A percentile compares a stretch with the other conserved stretches of the same genome.
phyloP scores from a whole-genome alignment of 257 asterid genomes.

The Forsythia viridissima region DNA sequence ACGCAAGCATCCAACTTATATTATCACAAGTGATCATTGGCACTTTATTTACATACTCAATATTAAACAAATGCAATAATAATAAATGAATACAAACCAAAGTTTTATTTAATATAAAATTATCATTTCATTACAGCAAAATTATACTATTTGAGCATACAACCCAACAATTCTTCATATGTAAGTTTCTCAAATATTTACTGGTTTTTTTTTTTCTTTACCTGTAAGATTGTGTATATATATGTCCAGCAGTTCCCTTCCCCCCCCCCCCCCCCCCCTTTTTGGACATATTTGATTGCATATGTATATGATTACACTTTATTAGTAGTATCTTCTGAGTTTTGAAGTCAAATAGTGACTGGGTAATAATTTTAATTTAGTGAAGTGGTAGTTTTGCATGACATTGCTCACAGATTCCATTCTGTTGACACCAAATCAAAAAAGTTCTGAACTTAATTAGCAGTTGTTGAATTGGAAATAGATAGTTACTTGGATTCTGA shows the following conservation, averaged over 20 bases:
- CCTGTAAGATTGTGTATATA: not conserved
- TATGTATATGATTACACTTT: not conserved
- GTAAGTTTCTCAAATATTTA: too few relatives aligned
- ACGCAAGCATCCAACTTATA: too few relatives aligned
- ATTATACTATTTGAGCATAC: too few relatives aligned
- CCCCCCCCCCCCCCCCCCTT: not conserved
- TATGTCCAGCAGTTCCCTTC: not conserved
- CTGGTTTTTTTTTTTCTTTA: too few relatives aligned
- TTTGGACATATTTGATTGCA: not conserved
- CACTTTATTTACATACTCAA: too few relatives aligned
- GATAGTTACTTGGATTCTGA: conserved; percentile 28
- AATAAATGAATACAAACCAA: too few relatives aligned
- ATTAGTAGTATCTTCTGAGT: conserved; percentile 6
- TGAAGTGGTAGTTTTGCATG: not conserved
- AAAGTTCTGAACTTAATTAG: conserved; percentile 27
- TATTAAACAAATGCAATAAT: too few relatives aligned
- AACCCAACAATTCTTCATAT: too few relatives aligned
- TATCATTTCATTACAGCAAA: too few relatives aligned
- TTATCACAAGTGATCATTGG: too few relatives aligned
- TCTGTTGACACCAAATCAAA: conserved; percentile 13
- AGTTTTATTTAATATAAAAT: too few relatives aligned
- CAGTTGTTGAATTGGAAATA: conserved; percentile 21
- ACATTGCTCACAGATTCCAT: conserved; percentile 15
- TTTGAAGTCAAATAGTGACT: conserved; percentile 17
- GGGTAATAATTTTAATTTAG: conserved; percentile 10